phyloP scores from a whole-genome alignment of 768 basidiomycete genomes.

The Paxillus involutus region DNA sequence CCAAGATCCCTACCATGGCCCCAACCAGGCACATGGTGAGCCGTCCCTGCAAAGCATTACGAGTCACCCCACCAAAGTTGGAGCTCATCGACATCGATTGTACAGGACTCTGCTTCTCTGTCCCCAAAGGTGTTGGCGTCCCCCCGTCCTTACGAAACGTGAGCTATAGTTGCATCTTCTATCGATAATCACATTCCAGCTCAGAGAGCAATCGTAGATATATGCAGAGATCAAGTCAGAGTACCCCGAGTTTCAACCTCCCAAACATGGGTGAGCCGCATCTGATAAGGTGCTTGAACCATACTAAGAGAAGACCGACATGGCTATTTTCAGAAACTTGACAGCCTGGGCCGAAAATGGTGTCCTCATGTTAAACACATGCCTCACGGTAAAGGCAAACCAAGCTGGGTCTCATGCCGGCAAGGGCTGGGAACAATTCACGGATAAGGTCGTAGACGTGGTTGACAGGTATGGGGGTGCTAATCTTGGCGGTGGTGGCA shows the following conservation, averaged over 20 bases:
- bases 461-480: constrained; percentile 78
- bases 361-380: constrained; percentile 91
- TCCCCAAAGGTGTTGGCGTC: constrained; percentile 68
- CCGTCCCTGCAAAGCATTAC: constrained; percentile 3
- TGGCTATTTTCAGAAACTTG: constrained; percentile 58
- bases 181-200: constrained; percentile 11
- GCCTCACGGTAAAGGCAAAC: constrained; percentile 79
- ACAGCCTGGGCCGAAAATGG: constrained; percentile 81
- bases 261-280: constrained; percentile 74
- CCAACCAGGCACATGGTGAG: constrained; percentile 83
- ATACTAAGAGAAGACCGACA: constrained; percentile 2
- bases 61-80: constrained; percentile 3
- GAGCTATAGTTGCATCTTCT: constrained; percentile 22
- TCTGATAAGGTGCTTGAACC: constrained; percentile 14
- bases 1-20: constrained; percentile 85
- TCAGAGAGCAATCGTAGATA: constrained; percentile 51
- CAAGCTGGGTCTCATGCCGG: constrained; percentile 79
- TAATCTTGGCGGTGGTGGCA: constrained; percentile 46
- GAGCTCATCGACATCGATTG: constrained; percentile 5
- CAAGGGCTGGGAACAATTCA: constrained; percentile 91
- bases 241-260: constrained; percentile 75
- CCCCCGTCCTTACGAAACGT: constrained; percentile 88
- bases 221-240: constrained; percentile 84
- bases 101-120: constrained; percentile 85
- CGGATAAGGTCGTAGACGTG: constrained; percentile 75